Evolutionary conservation across 2,329 filamentous ascomycete genomes (phyloP).

Genomic region (Orbilia ellipsospora): DNA sequence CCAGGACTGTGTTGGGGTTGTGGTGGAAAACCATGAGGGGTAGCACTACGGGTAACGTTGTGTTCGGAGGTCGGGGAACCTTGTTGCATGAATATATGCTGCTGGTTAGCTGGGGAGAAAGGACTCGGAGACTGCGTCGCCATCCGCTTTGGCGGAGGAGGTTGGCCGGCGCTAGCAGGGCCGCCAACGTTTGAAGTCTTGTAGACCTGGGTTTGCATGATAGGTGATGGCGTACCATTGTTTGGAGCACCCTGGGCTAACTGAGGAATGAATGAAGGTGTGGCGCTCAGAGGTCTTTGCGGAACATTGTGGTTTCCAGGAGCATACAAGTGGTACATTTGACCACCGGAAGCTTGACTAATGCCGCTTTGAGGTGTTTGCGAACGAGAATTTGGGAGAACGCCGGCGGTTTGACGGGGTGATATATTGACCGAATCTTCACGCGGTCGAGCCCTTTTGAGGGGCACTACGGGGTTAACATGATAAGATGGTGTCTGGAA

Average conservation of each 20-base stretch:
- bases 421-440: conserved; percentile 88
- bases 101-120: conserved; percentile 80
- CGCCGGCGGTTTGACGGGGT: conserved; percentile 78
- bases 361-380: conserved; percentile 76
- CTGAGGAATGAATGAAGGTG: conserved; percentile 68
- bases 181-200: conserved; percentile 72
- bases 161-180: conserved; percentile 60
- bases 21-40: conserved; percentile 73
- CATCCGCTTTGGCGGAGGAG: conserved; percentile 76
- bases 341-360: conserved; percentile 74
- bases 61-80: conserved; percentile 81
- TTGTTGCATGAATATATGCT: conserved; percentile 72
- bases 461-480: conserved; percentile 86
- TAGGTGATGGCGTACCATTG: conserved; percentile 90
- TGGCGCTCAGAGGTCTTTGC: conserved; percentile 65
- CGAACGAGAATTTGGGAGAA: conserved; percentile 83
- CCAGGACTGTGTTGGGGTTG: conserved; percentile 57
- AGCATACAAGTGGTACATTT: conserved; percentile 75
- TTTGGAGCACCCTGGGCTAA: conserved; percentile 81
- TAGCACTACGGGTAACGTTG: conserved; percentile 73
- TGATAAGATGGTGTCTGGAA: conserved; percentile 83
- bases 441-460: conserved; percentile 82
- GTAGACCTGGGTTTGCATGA: conserved; percentile 83
- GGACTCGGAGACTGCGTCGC: conserved; percentile 92
- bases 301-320: conserved; percentile 71